These are phyloP conservation scores for Euphorbia peplus DNA, from an alignment of 345 rosid genomes.

Conservation along the genomic window DNA sequence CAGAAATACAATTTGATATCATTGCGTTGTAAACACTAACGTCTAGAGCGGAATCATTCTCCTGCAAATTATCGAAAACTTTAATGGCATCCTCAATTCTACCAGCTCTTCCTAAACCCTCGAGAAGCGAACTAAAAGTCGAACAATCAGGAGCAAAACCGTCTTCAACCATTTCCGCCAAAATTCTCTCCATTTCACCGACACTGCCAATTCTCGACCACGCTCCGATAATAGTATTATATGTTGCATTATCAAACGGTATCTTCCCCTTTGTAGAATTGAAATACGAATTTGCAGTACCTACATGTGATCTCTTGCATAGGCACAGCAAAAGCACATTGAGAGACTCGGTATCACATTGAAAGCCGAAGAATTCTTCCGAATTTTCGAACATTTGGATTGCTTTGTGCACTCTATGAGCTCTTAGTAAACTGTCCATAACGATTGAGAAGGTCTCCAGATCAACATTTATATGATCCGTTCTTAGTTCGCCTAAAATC, in stretches of 20 bases:
- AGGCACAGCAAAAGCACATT: conserved; percentile 65
- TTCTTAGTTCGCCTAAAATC: conserved; percentile 41
- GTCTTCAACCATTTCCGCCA: conserved; percentile 58
- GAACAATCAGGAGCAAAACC: conserved; percentile 53
- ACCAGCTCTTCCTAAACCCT: conserved; percentile 81
- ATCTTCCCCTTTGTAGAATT: conserved; percentile 52
- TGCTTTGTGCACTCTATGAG: conserved; percentile 51
- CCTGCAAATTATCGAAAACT: conserved; percentile 51
- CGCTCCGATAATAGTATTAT: conserved; percentile 57
- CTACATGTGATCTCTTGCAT: conserved; percentile 64
- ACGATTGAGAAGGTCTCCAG: conserved; percentile 52
- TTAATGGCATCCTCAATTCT: conserved; percentile 55
- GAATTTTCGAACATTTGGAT: conserved; percentile 45
- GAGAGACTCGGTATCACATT: conserved; percentile 47
- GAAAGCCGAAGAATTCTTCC: conserved; percentile 51
- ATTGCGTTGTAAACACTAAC: conserved; percentile 64
- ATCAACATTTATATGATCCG: conserved; percentile 32
- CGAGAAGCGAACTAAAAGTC: conserved; percentile 55
- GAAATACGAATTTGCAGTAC: conserved; percentile 59
- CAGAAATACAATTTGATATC: conserved; percentile 59
- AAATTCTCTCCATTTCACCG: conserved; percentile 49
- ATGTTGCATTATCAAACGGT: conserved; percentile 43
- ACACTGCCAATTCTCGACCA: conserved; percentile 77
- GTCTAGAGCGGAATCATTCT: conserved; percentile 46
- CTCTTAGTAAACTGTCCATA: conserved; percentile 55